A percentile compares a stretch with the other conserved stretches of the same genome.
Conservation (phyloP, 305 asterid genomes). For the Solanum aculeatissimum region DNA sequence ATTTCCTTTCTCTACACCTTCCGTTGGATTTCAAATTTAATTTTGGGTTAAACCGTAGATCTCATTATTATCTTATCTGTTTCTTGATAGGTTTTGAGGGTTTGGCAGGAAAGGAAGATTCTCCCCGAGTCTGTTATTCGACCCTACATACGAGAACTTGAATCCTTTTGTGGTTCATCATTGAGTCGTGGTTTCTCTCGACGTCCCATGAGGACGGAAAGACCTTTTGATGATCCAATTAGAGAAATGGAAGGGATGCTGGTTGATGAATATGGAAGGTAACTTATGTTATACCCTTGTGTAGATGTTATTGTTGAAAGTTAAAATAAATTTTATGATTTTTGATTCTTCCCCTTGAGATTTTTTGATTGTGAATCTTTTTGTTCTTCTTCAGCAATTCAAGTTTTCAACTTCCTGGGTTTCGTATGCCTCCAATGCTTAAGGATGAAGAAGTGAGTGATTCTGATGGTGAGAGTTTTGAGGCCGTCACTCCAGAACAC, state of each 20-base stretch:
- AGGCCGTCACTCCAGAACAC: conserved; percentile 90
- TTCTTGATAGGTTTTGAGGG: conserved; percentile 70
- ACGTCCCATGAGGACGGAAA: conserved; percentile 35
- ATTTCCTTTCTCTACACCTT: conserved; percentile 1
- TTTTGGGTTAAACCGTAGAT: background rate
- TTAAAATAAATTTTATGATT: background rate
- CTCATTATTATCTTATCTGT: conserved; percentile 1
- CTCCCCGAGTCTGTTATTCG: conserved; percentile 71
- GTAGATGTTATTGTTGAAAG: background rate
- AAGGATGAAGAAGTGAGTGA: conserved; percentile 60
- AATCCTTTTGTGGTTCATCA: conserved; percentile 58
- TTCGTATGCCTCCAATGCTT: conserved; percentile 80
- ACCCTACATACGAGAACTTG: conserved; percentile 80
- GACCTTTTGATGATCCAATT: conserved; percentile 88
- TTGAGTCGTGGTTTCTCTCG: conserved; percentile 48
- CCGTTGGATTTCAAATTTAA: background rate
- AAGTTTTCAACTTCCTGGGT: conserved; percentile 79
- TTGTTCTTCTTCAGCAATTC: conserved; percentile 57
- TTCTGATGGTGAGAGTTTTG: conserved; percentile 87
- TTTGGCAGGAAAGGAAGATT: conserved; percentile 85
- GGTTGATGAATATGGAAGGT: conserved; percentile 97
- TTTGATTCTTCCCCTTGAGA: background rate
- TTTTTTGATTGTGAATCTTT: conserved; percentile 2
- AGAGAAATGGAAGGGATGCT: conserved; percentile 92
- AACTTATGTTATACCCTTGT: conserved; percentile 2